A percentile compares a stretch with the other conserved stretches of the same genome.
Evolutionary conservation across 2,329 filamentous ascomycete genomes (phyloP).

Genomic region (Neurospora crassa): DNA sequence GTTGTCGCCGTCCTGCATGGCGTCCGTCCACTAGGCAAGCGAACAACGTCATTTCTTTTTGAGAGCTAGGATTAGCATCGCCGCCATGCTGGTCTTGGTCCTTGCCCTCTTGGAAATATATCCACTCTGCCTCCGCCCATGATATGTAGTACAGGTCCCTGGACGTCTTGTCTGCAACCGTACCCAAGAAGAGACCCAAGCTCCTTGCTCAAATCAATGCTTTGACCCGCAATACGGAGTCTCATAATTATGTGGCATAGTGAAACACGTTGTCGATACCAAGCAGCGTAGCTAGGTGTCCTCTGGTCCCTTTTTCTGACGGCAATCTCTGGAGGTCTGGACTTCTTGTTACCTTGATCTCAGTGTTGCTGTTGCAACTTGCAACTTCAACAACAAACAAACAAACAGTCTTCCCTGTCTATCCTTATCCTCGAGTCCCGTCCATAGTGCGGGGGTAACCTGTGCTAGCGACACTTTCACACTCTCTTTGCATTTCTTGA

Average conservation of each 20-base stretch:
- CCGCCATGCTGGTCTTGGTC: background rate
- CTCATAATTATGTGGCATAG: background rate
- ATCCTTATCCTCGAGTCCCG: background rate
- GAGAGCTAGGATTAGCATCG: too few species aligned
- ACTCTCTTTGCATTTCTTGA: background rate
- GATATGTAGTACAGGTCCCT: background rate
- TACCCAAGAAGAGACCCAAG: background rate
- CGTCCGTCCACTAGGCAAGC: background rate
- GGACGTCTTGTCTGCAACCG: background rate
- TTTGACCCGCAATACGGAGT: background rate
- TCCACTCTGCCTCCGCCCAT: background rate
- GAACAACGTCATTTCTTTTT: background rate
- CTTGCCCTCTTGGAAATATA: background rate
- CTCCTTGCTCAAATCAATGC: background rate
- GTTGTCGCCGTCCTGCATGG: background rate
- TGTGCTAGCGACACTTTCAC: background rate
- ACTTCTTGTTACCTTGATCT: background rate
- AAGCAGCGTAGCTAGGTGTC: background rate
- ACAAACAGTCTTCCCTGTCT: background rate
- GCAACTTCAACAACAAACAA: background rate
- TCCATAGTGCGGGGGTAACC: background rate
- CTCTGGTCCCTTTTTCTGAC: background rate
- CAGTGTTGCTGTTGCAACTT: background rate
- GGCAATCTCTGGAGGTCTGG: background rate
- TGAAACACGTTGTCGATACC: background rate